Base-by-base conservation (phyloP, 768 basidiomycete species). In the Collybia nuda region DNA sequence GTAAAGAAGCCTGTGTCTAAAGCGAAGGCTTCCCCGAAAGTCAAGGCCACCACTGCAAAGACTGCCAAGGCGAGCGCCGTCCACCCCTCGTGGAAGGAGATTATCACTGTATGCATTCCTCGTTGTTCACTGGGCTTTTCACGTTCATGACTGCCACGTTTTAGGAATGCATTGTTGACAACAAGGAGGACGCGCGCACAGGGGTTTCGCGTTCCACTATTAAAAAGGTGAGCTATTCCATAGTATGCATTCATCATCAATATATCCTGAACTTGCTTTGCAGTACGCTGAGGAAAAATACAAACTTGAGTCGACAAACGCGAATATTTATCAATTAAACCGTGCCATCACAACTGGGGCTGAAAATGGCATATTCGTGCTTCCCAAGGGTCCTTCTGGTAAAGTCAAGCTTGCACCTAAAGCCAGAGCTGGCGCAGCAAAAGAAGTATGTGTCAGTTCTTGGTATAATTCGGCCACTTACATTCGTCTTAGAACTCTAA, bases 211-310 rank as follows among this genome's bases (percentile, higher is more conserved):
- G 93, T 42, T 70, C 74, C 18, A 77, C 77, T 6, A 86, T 94
- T 69, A 95, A 94, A 83, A 90, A 90, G 80, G 86, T 89, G 51
- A 56, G 80, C 65, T 19, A 15, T n/a, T 14, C 5, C 51, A 42
- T 47, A 7, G 29, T 40, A 23, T 36, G 11, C 22, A n/a, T 44
- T 36, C 28, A 17, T 28, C 19, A 45, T 41, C 23, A 11, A 11
- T 9, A 52, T 18, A 28, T 26, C 36, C 47, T 61, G 51, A 62
- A 60, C 6, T 38, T 45, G 12, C 54, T 11, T 14, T 32, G 6
- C 32, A 93, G 90, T 96, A 72, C 67, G 86, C 94, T 43, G 88
- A 92, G 67, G 84, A 90, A 58, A 82, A 79, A 58, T 95, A 92
- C 76, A 77, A 82, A 55, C 69, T 96, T 55, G 83, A 85, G 58